Evolutionary conservation across 2,329 filamentous ascomycete genomes (phyloP), one percentile per base, ranked within the genome.

Genomic region (Lachnellula suecica): DNA sequence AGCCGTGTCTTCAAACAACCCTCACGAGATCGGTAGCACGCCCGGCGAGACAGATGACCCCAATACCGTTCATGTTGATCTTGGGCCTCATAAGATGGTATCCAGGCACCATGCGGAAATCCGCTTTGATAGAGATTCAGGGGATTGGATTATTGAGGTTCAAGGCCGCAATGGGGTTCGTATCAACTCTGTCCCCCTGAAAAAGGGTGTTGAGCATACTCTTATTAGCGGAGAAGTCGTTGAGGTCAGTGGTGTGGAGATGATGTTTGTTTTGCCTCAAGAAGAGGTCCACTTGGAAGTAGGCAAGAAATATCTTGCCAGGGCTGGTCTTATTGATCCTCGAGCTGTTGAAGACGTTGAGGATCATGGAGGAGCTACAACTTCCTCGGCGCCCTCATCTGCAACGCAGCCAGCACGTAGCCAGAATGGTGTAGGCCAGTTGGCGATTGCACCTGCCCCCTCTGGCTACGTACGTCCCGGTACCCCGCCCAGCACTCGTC

Each of bases 211-310:
- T 25, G 74, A 79, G 35, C 80, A 83, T 29, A 74, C 82, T 25
- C 79, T 99, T 23, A 83, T 84, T 38, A 96, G 92, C 63, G 94
- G 94, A 52, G 87, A 93, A 68, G 90, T 97, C 40, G 86, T 99
- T 52, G 91, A 96, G 66, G 89, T 97, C 66, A 88, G 88, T 63
- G 89, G 89, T 48, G 89, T 94, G 1, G 93, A 99, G 74, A 99
- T 99, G 94, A 93, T 97, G 78, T 99, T 99, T 71, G 90, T 97
- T 44, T 82, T 96, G n/a, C 93, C 94, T 0, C 84, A 83, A 22
- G 86, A 89, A 59, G 77, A 83, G 42, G 77, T 75, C 51, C 81
- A 83, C 22, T 78, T 91, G 23, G 77, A 81, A 43, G 85, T 95
- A 54, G 82, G 88, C 65, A 79, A 79, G 20, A 81, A 74, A 63